Conservation (phyloP, 441 rosid genomes). For the Daphne laureola region DNA sequence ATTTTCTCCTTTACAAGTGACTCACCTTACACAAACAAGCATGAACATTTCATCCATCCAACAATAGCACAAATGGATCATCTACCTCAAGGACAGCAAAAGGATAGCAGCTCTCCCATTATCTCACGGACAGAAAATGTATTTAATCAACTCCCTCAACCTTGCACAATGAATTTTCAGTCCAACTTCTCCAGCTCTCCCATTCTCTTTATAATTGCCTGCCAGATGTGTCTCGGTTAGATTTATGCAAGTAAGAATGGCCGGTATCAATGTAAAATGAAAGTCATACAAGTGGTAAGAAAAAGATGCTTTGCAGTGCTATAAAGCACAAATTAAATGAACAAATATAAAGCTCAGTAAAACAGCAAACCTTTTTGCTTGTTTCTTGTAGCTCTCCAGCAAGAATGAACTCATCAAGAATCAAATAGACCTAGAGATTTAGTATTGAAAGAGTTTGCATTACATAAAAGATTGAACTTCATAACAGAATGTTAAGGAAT, state of each 20-base stretch:
- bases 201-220: constrained; percentile 95
- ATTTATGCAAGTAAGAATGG: neutral
- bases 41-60: too few relatives aligned
- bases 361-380: constrained; percentile 69
- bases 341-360: constrained; percentile 1
- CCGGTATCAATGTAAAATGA: too few relatives aligned
- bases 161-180: constrained; percentile 19
- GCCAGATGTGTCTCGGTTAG: constrained; percentile 16
- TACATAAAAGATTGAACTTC: too few relatives aligned
- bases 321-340: neutral
- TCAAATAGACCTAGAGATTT: constrained; percentile 63
- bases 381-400: constrained; percentile 99
- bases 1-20: too few relatives aligned
- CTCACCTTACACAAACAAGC: too few relatives aligned
- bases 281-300: too few relatives aligned
- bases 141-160: neutral
- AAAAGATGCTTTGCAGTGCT: neutral
- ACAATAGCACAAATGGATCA: too few relatives aligned
- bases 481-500: too few relatives aligned
- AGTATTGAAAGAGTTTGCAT: too few relatives aligned
- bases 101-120: too few relatives aligned
- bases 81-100: too few relatives aligned
- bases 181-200: constrained; percentile 95
- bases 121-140: too few relatives aligned
- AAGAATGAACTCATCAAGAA: constrained; percentile 96